Conservation (phyloP, 2,329 filamentous ascomycete species). For the Ceratocystis lukuohia region DNA sequence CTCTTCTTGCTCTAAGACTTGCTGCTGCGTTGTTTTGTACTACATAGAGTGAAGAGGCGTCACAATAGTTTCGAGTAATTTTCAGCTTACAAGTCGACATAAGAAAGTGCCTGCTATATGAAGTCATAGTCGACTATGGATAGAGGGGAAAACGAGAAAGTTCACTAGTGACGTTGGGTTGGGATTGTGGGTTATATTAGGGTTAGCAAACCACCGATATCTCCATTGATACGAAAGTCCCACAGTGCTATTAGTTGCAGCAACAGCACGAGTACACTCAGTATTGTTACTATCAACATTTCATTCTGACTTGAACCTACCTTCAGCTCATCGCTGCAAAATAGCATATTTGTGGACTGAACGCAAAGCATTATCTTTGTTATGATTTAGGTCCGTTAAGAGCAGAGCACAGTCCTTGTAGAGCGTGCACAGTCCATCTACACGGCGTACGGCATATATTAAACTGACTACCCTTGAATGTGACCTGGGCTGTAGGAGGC, state of each 20-base stretch:
- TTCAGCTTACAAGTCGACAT: too few species aligned
- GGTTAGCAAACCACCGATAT: not conserved
- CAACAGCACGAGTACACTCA: not conserved
- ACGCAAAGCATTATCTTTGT: not conserved
- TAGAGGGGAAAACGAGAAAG: not conserved
- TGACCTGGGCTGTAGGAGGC: not conserved
- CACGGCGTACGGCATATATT: not conserved
- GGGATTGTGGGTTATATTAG: not conserved
- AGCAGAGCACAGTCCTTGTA: not conserved
- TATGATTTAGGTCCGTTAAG: not conserved
- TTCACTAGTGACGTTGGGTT: not conserved
- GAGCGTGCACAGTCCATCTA: not conserved
- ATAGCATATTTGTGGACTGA: not conserved
- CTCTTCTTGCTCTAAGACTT: too few species aligned
- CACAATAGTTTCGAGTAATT: too few species aligned
- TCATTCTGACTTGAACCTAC: not conserved
- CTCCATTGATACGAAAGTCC: not conserved
- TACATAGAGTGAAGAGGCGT: too few species aligned
- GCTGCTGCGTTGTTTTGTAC: too few species aligned
- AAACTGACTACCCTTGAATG: slow-evolving; percentile 1
- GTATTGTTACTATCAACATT: too few species aligned
- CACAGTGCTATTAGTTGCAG: not conserved
- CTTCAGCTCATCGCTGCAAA: not conserved
- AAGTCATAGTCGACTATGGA: too few species aligned
- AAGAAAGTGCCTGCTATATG: too few species aligned